Percentiles rank a stretch among this genome's conserved stretches.
Evolutionary conservation across 129 eudicot species (phyloP).

Genomic region (Solidago caesia): DNA sequence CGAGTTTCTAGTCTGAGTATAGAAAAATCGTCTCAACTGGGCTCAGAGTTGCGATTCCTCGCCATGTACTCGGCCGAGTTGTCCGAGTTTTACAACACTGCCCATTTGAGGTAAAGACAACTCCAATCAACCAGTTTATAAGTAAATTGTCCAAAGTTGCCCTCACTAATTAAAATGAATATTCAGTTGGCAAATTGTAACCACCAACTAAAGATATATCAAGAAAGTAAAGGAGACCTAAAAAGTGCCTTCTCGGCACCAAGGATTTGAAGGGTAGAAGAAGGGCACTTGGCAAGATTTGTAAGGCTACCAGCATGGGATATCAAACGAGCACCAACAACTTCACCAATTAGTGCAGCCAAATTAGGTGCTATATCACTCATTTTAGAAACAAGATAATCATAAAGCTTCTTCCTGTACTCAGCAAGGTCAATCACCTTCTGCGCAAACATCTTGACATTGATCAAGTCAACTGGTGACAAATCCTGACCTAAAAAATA

Average conservation of each 20-base stretch:
- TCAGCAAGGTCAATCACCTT: conserved; percentile 90
- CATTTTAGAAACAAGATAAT: conserved; percentile 86
- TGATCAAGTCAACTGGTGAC: conserved; percentile 83
- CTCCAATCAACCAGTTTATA: not conserved
- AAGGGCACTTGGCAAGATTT: conserved; percentile 90
- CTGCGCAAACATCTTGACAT: conserved; percentile 84
- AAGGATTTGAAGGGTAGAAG: conserved; percentile 93
- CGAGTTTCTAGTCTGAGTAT: too few relatives aligned
- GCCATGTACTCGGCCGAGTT: too few relatives aligned
- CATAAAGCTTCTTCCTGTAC: conserved; percentile 87
- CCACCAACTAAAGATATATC: not conserved
- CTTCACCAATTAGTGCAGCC: conserved; percentile 92
- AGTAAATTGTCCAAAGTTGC: not conserved
- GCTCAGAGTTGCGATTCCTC: too few relatives aligned
- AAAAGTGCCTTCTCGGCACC: conserved; percentile 98
- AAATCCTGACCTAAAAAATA: conserved; percentile 69
- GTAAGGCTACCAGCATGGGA: conserved; percentile 98
- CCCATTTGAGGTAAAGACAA: not conserved
- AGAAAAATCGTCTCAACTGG: too few relatives aligned
- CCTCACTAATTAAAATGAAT: not conserved
- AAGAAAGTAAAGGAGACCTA: conserved; percentile 44
- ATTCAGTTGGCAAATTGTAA: not conserved
- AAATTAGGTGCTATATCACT: conserved; percentile 90
- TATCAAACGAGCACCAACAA: conserved; percentile 91
- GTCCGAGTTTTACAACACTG: too few relatives aligned